These are phyloP conservation scores for Aspergillus bombycis DNA, from an alignment of 2,329 filamentous ascomycete species.

Conservation along the genomic window DNA sequence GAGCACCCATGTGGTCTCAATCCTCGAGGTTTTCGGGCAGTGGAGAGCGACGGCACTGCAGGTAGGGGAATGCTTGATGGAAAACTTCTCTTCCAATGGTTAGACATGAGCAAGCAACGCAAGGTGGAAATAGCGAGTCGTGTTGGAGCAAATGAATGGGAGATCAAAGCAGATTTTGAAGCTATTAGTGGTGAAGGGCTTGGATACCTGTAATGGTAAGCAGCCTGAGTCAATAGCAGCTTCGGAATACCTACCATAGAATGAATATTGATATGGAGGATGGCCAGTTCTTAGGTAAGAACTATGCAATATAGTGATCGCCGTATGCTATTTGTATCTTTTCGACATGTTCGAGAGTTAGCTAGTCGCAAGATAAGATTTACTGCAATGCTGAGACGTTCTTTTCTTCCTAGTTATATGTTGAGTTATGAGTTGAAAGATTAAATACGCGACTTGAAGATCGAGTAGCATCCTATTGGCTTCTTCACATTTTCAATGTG, in stretches of 20 bases:
- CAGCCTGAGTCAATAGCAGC: background rate
- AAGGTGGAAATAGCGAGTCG: slow-evolving; percentile 73
- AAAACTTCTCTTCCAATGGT: slow-evolving; percentile 72
- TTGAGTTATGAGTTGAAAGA: background rate
- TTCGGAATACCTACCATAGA: background rate
- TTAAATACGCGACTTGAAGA: background rate
- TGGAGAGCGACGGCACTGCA: slow-evolving; percentile 53
- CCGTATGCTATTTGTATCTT: background rate
- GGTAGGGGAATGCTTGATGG: slow-evolving; percentile 76
- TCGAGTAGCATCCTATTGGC: background rate
- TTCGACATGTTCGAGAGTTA: background rate
- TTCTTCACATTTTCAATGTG: background rate
- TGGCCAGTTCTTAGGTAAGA: background rate
- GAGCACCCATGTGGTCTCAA: slow-evolving; percentile 81
- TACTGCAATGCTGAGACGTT: too few species aligned
- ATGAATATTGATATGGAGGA: background rate
- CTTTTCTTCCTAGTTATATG: background rate
- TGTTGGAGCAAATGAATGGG: slow-evolving; percentile 69
- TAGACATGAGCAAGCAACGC: slow-evolving; percentile 72
- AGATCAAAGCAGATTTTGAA: slow-evolving; percentile 71
- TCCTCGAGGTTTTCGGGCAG: slow-evolving; percentile 73
- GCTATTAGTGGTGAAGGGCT: slow-evolving; percentile 67
- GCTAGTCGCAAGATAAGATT: background rate
- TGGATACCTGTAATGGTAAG: slow-evolving; percentile 40
- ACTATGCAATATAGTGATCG: background rate